These are phyloP conservation scores for Moricandia arvensis DNA, from an alignment of 345 rosid species.

Conservation along the genomic window DNA sequence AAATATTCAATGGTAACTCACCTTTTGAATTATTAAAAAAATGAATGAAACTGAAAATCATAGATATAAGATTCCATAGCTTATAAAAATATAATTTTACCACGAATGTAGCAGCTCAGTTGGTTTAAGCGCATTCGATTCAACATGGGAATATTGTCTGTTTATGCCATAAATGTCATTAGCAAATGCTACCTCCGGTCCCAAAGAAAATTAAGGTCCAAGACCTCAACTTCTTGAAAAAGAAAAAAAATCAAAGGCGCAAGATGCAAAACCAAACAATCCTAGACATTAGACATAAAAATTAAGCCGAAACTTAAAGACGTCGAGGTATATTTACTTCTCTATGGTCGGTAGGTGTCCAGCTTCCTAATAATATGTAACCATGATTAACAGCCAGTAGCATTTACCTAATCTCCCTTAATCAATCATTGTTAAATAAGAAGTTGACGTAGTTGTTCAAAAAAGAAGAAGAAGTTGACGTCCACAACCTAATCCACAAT, in stretches of 20 bases:
- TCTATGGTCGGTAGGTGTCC: constrained; percentile 14
- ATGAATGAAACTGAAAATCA: not conserved
- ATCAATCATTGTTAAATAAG: constrained; percentile 10
- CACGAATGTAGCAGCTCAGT: too few relatives aligned
- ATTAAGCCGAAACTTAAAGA: not conserved
- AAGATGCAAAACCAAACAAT: not conserved
- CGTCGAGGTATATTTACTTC: not conserved
- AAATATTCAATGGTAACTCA: not conserved
- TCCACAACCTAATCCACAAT: constrained; percentile 26
- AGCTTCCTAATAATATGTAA: not conserved
- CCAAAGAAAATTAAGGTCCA: too few relatives aligned
- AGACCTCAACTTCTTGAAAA: too few relatives aligned
- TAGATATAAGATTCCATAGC: not conserved
- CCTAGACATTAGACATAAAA: not conserved
- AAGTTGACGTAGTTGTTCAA: too few relatives aligned
- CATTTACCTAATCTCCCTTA: constrained; percentile 14
- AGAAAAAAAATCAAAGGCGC: too few relatives aligned
- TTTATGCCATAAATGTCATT: too few relatives aligned
- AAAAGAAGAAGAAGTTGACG: too few relatives aligned
- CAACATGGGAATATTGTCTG: too few relatives aligned
- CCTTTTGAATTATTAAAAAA: too few relatives aligned
- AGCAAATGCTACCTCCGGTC: too few relatives aligned
- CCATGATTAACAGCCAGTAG: not conserved
- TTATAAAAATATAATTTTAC: too few relatives aligned
- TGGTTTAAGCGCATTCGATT: too few relatives aligned